Evolutionary conservation across 495 filamentous ascomycete genomes (phyloP), one percentile per base, ranked within the genome.

Genomic region (Talaromyces stipitatus): DNA sequence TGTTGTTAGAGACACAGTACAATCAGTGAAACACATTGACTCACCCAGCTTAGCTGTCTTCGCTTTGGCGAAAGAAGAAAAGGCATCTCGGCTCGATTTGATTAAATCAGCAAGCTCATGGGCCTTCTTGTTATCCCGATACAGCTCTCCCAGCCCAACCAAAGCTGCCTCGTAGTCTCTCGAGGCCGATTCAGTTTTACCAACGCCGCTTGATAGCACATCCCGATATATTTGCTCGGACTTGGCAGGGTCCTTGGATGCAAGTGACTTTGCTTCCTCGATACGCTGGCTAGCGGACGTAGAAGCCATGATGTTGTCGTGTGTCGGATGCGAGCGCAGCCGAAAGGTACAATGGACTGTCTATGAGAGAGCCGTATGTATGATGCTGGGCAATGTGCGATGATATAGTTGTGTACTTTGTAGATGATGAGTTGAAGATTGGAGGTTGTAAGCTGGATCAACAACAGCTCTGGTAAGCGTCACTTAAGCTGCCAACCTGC

Each of bases 21-120:
- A 29, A 12, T 30, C 16, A 12, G 7, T n/a, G 27, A 56, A 23
- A 4, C 1, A 26, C 2, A 11, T 6, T 6, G 58, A 51, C 83
- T 65, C 84, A 97, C 94, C 91, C 56, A 99, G 78, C 75, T 99
- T 99, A 38, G 94, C 89, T 20, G 94, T 97, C 84, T 99, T 99
- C 60, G 94, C 95, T 77, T 97, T 96, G 58, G 94, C 92, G 68
- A 97, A 97, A 60, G 89, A 91, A 50, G 92, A 95, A 58, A 99
- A 83, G 23, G 90, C 86, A 62, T 89, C 88, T 62, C 92, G 84
- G 69, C 92, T 96, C 65, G 88, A 86, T 62, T 85, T 91, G 61
- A 99, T 88, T 63, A 99, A 82, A 60, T 91, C 88, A 50, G 94
- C 90, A 50, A 99, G 88, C 69, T 94, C 91, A 63, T 92, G 72